Evolutionary conservation across 345 rosid genomes (phyloP).

Genomic region (Eucalyptus pumila): DNA sequence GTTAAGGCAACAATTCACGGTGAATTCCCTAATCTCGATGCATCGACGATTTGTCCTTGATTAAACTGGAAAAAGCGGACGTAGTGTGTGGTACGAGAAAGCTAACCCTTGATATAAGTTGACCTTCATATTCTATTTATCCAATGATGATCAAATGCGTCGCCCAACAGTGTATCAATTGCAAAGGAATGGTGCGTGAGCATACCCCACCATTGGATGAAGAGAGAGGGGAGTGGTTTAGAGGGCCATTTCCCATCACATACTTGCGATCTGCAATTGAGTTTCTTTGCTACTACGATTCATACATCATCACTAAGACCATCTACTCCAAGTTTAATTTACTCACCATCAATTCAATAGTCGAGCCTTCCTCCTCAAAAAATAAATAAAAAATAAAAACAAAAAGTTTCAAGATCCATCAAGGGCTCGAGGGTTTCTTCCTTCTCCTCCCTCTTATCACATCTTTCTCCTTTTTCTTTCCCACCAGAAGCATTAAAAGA

Average conservation of each 20-base stretch:
- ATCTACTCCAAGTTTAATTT: neutral
- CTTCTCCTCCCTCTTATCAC: neutral
- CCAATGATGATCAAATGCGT: neutral
- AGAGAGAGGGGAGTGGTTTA: neutral
- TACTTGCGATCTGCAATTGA: neutral
- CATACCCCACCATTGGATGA: neutral
- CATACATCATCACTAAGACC: neutral
- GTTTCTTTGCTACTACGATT: neutral
- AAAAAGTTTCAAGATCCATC: neutral
- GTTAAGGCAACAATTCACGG: neutral
- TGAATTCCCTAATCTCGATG: neutral
- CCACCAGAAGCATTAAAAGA: neutral
- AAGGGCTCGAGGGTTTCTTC: neutral
- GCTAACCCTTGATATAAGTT: neutral
- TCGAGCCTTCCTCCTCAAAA: neutral
- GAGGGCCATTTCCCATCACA: neutral
- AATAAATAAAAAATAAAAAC: neutral
- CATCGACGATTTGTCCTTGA: neutral
- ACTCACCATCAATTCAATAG: neutral
- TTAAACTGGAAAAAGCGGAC: neutral
- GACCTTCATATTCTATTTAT: neutral
- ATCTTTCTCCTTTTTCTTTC: neutral
- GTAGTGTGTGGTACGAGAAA: neutral
- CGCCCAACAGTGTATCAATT: neutral
- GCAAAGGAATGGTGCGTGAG: neutral